These are phyloP conservation scores for Galerina sulciceps DNA, from an alignment of 768 basidiomycete species.

Conservation along the genomic window DNA sequence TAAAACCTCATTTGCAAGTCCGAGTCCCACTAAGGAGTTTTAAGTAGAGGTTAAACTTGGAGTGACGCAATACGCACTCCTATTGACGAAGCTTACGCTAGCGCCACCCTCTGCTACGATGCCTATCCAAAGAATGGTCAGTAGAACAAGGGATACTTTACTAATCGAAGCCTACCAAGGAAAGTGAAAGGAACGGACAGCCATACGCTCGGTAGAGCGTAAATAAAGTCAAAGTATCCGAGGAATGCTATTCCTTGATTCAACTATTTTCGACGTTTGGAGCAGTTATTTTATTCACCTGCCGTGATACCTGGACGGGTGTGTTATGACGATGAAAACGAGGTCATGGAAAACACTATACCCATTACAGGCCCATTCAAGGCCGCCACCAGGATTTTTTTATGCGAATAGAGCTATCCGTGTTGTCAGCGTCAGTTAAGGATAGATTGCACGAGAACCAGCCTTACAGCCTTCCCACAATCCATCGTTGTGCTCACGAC, in stretches of 20 bases:
- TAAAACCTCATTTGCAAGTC: constrained; percentile 72
- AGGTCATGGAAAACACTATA: constrained; percentile 23
- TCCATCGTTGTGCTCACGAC: constrained; percentile 61
- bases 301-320: constrained; percentile 62
- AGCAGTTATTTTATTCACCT: constrained; percentile 36
- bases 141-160: background rate
- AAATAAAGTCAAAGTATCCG: constrained; percentile 80
- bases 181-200: constrained; percentile 72
- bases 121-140: constrained; percentile 37
- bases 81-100: constrained; percentile 69
- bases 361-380: constrained; percentile 81
- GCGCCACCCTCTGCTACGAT: constrained; percentile 72
- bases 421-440: background rate
- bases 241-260: constrained; percentile 50
- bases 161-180: constrained; percentile 42
- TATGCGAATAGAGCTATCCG: constrained; percentile 65
- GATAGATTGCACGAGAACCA: background rate
- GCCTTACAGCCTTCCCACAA: constrained; percentile 63
- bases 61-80: constrained; percentile 46
- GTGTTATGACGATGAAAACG: background rate
- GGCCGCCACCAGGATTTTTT: constrained; percentile 71
- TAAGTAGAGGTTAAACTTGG: background rate
- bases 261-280: background rate
- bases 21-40: constrained; percentile 59
- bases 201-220: constrained; percentile 63